Evolutionary conservation across 768 basidiomycete genomes (phyloP).

Genomic region (Boletus reticulatus): DNA sequence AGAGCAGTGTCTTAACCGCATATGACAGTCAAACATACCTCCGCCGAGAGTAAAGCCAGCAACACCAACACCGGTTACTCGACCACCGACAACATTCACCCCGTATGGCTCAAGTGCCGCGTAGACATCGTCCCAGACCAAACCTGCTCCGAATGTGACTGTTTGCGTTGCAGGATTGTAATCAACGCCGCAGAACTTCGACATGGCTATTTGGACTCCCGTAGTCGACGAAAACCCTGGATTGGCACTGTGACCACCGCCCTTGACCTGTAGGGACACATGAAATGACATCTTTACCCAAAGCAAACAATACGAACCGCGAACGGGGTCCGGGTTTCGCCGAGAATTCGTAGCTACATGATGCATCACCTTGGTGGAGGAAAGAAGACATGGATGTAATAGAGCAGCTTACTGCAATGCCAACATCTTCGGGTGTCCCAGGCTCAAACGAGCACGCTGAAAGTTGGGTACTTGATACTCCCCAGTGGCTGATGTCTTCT

Average conservation of each 20-base stretch:
- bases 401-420: constrained; percentile 37
- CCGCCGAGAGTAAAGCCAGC: constrained; percentile 59
- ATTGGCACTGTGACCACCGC: constrained; percentile 57
- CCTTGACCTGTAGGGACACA: constrained; percentile 45
- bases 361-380: not conserved
- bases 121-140: constrained; percentile 69
- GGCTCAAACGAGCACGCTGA: constrained; percentile 59
- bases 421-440: constrained; percentile 50
- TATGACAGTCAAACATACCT: constrained; percentile 29
- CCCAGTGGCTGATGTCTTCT: too few relatives aligned
- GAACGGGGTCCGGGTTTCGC: constrained; percentile 39
- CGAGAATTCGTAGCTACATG: constrained; percentile 28
- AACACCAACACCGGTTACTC: constrained; percentile 56
- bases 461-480: constrained; percentile 17
- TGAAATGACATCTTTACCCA: not conserved
- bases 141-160: constrained; percentile 37
- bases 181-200: constrained; percentile 39
- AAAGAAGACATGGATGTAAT: not conserved
- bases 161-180: constrained; percentile 41
- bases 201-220: constrained; percentile 58
- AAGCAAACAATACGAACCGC: constrained; percentile 16
- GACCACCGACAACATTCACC: constrained; percentile 55
- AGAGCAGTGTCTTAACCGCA: not conserved
- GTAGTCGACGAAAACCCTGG: constrained; percentile 56
- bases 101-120: constrained; percentile 40